These are phyloP conservation scores for Chaetomium olivaceum DNA, from an alignment of 2,329 filamentous ascomycete genomes.

Conservation along the genomic window DNA sequence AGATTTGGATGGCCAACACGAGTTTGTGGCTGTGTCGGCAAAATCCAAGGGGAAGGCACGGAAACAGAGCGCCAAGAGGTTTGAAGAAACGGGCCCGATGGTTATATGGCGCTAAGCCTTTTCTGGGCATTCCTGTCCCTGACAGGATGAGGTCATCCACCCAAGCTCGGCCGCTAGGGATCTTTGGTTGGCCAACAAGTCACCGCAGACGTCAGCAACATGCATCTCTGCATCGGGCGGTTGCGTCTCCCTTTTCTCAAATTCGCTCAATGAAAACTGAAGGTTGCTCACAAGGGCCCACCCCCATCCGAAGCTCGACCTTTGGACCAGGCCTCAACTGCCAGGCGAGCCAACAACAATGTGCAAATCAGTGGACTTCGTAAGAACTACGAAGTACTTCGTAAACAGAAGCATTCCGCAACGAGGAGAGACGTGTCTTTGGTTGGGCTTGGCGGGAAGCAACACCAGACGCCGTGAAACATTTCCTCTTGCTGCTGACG, in stretches of 20 bases:
- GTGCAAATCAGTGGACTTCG: too few species aligned
- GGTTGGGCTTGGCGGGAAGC: too few species aligned
- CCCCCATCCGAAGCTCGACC: not conserved
- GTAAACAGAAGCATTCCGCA: too few species aligned
- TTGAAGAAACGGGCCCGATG: too few species aligned
- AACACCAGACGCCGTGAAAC: too few species aligned
- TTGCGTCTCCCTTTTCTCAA: not conserved
- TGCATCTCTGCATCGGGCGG: not conserved
- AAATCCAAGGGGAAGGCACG: conserved; percentile 12
- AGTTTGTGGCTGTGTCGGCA: conserved; percentile 16
- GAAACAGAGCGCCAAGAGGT: conserved; percentile 15
- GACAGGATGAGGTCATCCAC: conserved; percentile 3
- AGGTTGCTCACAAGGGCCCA: not conserved
- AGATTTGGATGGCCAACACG: conserved; percentile 18
- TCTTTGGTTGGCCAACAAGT: conserved; percentile 6
- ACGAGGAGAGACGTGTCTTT: too few species aligned
- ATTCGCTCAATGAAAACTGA: not conserved
- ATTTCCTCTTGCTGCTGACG: too few species aligned
- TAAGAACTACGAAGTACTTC: too few species aligned
- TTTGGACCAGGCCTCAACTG: not conserved
- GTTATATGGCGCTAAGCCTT: conserved; percentile 2
- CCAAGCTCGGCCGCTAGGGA: not conserved
- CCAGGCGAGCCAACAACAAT: not conserved
- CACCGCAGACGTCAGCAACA: not conserved
- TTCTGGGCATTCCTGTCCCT: not conserved